Conservation (phyloP, 78 protist species). For the Bodo saltans region DNA sequence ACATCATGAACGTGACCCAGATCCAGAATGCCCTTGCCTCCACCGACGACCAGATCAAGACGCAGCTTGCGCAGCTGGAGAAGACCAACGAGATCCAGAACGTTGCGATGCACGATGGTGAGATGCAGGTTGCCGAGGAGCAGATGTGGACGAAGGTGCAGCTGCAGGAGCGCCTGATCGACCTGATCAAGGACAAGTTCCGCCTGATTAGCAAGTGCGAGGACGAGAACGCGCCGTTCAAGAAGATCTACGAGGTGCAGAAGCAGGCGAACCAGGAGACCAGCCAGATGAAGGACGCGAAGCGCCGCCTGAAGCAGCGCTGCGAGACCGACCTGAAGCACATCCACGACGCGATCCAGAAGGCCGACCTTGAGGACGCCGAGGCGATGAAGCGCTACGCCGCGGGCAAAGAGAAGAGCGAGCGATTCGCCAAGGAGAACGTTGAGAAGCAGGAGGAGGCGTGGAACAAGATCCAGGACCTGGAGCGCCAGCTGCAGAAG, state of each 20-base stretch:
- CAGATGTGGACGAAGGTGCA: conserved; percentile 35
- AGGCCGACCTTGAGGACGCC: conserved; percentile 31
- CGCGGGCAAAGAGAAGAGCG: conserved; percentile 24
- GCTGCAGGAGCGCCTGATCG: conserved; percentile 24
- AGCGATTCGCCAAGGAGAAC: conserved; percentile 34
- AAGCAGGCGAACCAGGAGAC: conserved; percentile 32
- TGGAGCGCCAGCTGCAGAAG: conserved; percentile 32
- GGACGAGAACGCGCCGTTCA: conserved; percentile 36
- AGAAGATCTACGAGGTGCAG: conserved; percentile 35
- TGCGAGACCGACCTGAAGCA: conserved; percentile 32
- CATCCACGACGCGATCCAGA: conserved; percentile 34
- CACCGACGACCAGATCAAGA: conserved; percentile 18
- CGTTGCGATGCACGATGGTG: conserved; percentile 36
- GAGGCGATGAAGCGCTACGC: conserved; percentile 29
- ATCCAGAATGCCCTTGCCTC: conserved; percentile 26
- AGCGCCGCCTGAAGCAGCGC: conserved; percentile 25
- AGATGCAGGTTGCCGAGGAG: conserved; percentile 36
- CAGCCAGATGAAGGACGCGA: conserved; percentile 35
- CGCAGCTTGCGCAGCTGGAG: conserved; percentile 24
- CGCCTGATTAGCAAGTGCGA: conserved; percentile 14
- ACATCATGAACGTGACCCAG: conserved; percentile 37
- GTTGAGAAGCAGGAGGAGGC: conserved; percentile 30
- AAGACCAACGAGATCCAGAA: conserved; percentile 21
- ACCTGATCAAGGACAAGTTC: conserved; percentile 34
- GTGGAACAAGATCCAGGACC: conserved; percentile 34